Base-by-base conservation (phyloP, 179 eudicot species). In the Beta macrorhiza region DNA sequence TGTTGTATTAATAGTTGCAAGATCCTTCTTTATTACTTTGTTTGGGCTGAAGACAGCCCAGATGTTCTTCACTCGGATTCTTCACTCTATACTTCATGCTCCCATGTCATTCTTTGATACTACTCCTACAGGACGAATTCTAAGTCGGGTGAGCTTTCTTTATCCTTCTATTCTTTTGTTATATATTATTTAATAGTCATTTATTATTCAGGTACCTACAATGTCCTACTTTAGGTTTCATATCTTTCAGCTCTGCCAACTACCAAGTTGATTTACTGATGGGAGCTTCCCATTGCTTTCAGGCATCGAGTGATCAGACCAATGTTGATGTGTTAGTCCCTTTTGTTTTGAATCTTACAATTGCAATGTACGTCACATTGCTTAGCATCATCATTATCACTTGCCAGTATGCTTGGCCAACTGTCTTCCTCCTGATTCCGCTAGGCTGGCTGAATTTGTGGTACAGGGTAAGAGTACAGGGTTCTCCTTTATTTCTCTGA, bases 101-200 rank as follows among this genome's bases (percentile, higher is more conserved):
- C 99, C 99, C 68, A 96, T 96, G 97, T 87, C 97, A 49, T 97
- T 97, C 85, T 97, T 97, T 63, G 99, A 97, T 82, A 97, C 99
- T 58, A 97, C 99, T 63, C 99, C 99, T 81, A 94, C 98, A 0
- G 99, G 99, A 86, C 92, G 99, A 85, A 92, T 97, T 80, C 83
- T 97, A 49, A 97, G 97, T 86, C 92, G 99, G 97, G 99, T 97
- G 86, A 88, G 75, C 45, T 49, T 76, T 81, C 44, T 72, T 37
- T 17, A 29, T n/a, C 12, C 11, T 73, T 10, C 11, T 47, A 61
- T 71, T 67, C 19, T 11, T 11, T 12, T 17, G 20, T 14, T 17
- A 3, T 42, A 45, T 53, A 7, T n/a, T 70, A 2, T 25, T 2
- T 19, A 37, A 0, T 63, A 25, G 4, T 47, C 19, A 25, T 49